These are phyloP conservation scores for Setomelanomma holmii DNA, from an alignment of 2,329 filamentous ascomycete genomes.

Conservation along the genomic window DNA sequence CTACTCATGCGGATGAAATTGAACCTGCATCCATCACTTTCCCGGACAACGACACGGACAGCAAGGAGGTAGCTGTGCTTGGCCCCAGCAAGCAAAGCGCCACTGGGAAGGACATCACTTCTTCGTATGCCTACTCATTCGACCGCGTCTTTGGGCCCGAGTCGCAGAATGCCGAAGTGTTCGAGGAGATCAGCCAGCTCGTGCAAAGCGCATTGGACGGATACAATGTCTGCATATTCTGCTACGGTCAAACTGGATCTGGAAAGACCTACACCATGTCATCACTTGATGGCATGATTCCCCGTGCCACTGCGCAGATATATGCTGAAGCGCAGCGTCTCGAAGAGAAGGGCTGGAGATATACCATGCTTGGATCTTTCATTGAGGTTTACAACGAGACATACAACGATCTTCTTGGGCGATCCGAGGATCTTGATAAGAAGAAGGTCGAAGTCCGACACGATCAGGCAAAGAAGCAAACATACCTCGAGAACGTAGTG, in stretches of 20 bases:
- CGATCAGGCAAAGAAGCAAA: constrained; percentile 81
- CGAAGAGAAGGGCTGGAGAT: constrained; percentile 90
- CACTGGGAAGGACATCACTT: constrained; percentile 75
- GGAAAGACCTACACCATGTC: constrained; percentile 99
- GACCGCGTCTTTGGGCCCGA: constrained; percentile 87
- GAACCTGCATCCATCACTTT: constrained; percentile 77
- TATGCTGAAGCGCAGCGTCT: constrained; percentile 85
- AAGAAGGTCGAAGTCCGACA: constrained; percentile 91
- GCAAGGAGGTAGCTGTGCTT: constrained; percentile 83
- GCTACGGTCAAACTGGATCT: constrained; percentile 95
- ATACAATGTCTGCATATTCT: constrained; percentile 99
- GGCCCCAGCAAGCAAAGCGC: constrained; percentile 86
- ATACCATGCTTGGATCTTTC: constrained; percentile 93
- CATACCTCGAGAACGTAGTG: constrained; percentile 79
- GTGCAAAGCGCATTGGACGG: constrained; percentile 96
- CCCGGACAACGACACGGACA: constrained; percentile 80
- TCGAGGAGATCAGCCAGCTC: constrained; percentile 94
- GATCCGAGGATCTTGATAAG: constrained; percentile 73
- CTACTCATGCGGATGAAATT: constrained; percentile 66
- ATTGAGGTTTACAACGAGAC: constrained; percentile 99
- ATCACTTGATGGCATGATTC: constrained; percentile 94
- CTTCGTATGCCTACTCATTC: constrained; percentile 86
- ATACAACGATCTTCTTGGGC: constrained; percentile 84
- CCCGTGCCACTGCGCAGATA: constrained; percentile 89
- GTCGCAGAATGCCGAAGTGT: constrained; percentile 83